Evolutionary conservation across 768 basidiomycete genomes (phyloP).

Genomic region (Chalciporus piperatus): DNA sequence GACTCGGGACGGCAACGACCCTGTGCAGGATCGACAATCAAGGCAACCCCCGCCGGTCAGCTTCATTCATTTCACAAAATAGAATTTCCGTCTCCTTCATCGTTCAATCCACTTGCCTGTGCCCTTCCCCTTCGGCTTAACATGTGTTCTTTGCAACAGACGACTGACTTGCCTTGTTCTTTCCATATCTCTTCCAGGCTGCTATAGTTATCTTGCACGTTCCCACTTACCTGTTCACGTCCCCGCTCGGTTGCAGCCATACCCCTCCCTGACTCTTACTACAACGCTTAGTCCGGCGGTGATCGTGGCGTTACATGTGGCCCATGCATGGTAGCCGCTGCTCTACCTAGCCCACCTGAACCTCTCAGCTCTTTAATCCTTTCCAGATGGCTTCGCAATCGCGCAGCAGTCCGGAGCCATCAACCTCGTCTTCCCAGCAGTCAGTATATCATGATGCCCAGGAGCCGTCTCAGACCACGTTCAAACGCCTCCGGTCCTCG

Average conservation of each 20-base stretch:
- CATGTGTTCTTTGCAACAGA: conserved; percentile 14
- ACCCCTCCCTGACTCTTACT: conserved; percentile 12
- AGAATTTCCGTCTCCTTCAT: conserved; percentile 12
- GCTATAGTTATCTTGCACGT: conserved; percentile 19
- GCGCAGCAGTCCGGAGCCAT: conserved; percentile 35
- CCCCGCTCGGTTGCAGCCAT: conserved; percentile 7
- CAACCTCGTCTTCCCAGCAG: conserved; percentile 32
- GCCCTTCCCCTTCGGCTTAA: conserved; percentile 8
- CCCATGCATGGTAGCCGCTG: conserved; percentile 45
- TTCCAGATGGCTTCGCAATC: conserved; percentile 47
- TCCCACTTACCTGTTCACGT: conserved; percentile 10
- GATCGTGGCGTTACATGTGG: conserved; percentile 31
- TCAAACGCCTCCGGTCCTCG: conserved; percentile 63
- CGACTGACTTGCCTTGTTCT: conserved; percentile 9
- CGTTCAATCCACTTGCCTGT: neutral
- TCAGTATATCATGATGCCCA: conserved; percentile 29
- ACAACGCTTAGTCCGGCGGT: conserved; percentile 9
- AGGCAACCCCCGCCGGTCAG: conserved; percentile 20
- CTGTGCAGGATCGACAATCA: conserved; percentile 23
- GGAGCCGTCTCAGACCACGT: conserved; percentile 48
- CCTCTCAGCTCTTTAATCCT: conserved; percentile 38
- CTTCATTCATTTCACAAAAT: conserved; percentile 24
- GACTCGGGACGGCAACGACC: neutral
- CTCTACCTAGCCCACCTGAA: conserved; percentile 38
- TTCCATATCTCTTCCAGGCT: conserved; percentile 15